phyloP scores from a whole-genome alignment of 495 filamentous ascomycete species.

The Evernia prunastri region DNA sequence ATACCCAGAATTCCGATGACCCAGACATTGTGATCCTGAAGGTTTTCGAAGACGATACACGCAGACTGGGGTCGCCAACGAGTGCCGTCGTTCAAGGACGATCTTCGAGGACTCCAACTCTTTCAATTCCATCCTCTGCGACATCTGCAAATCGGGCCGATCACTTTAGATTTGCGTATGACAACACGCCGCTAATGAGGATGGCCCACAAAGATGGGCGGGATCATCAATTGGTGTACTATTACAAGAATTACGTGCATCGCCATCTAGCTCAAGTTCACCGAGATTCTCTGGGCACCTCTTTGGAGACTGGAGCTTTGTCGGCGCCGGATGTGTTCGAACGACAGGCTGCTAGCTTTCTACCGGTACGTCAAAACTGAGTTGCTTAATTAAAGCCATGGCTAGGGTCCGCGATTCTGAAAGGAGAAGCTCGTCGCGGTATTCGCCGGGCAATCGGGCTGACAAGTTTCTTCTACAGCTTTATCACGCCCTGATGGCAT shows the following conservation, averaged over 20 bases:
- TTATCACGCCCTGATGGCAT: slow-evolving; percentile 54
- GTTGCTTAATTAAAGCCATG: background rate
- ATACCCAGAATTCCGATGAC: slow-evolving; percentile 14
- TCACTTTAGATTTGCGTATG: slow-evolving; percentile 17
- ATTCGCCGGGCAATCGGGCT: slow-evolving; percentile 7
- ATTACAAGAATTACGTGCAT: slow-evolving; percentile 24
- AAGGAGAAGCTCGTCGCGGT: background rate
- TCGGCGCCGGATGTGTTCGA: slow-evolving; percentile 42
- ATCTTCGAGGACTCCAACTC: slow-evolving; percentile 13
- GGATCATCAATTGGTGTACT: slow-evolving; percentile 24
- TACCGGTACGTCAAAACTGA: slow-evolving; percentile 39
- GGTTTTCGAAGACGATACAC: slow-evolving; percentile 43
- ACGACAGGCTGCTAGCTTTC: slow-evolving; percentile 40
- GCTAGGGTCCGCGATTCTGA: background rate
- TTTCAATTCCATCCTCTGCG: slow-evolving; percentile 10
- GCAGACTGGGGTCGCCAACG: slow-evolving; percentile 27
- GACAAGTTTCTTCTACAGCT: slow-evolving; percentile 36
- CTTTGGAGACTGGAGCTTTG: slow-evolving; percentile 21
- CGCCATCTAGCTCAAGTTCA: slow-evolving; percentile 27
- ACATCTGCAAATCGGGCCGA: slow-evolving; percentile 15
- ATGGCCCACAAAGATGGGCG: slow-evolving; percentile 19
- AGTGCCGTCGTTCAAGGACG: slow-evolving; percentile 4
- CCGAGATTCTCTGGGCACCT: slow-evolving; percentile 22
- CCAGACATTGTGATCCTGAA: slow-evolving; percentile 22
- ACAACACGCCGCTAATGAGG: slow-evolving; percentile 24